phyloP scores from a whole-genome alignment of 768 basidiomycete genomes.

The Mycena vitilis region DNA sequence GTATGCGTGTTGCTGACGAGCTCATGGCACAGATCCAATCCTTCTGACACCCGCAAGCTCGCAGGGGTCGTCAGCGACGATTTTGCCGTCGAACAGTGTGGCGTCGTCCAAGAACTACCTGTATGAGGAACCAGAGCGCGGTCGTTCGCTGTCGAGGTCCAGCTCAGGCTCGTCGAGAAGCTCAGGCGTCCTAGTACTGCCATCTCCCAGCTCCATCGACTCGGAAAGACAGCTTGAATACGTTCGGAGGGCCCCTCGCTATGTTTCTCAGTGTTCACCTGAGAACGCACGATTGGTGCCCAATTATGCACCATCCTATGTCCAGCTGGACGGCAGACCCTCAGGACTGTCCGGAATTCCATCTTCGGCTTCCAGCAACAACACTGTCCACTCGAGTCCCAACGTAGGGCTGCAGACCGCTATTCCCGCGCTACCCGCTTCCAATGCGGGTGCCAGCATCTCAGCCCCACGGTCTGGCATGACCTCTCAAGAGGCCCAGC shows the following conservation, averaged over 20 bases:
- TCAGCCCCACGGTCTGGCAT: background rate
- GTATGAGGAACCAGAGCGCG: conserved; percentile 25
- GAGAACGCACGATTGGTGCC: background rate
- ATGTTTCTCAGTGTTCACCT: background rate
- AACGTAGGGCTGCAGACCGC: background rate
- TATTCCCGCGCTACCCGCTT: no score
- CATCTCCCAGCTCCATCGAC: conserved; percentile 23
- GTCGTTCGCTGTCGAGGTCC: conserved; percentile 29
- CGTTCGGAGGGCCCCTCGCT: background rate
- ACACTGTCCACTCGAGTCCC: no score
- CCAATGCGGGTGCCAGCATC: background rate
- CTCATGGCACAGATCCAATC: background rate
- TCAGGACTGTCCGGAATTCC: background rate
- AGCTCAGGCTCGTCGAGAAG: conserved; percentile 26
- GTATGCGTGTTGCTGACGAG: background rate
- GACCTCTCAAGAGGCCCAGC: background rate
- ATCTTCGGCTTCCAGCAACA: background rate
- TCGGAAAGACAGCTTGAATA: background rate
- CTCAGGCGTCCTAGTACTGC: conserved; percentile 18
- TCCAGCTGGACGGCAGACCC: background rate
- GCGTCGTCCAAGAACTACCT: conserved; percentile 16
- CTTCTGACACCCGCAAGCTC: conserved; percentile 27
- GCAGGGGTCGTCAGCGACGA: conserved; percentile 24
- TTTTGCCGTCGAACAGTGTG: conserved; percentile 16
- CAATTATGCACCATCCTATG: background rate